phyloP scores from a whole-genome alignment of 495 filamentous ascomycete genomes.

The Talaromyces wortmannii region DNA sequence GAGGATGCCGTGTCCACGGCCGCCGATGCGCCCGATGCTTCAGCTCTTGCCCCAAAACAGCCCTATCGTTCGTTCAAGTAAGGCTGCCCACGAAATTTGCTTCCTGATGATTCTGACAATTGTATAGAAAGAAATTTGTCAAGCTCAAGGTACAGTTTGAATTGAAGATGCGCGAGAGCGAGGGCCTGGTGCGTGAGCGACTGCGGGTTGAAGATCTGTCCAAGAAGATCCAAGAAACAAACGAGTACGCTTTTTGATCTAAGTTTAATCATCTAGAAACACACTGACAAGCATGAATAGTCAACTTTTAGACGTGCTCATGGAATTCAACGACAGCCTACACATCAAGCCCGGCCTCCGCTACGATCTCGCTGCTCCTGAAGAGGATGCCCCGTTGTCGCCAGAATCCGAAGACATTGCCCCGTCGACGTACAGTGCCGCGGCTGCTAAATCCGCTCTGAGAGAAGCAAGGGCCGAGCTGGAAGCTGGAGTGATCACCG shows the following conservation, averaged over 20 bases:
- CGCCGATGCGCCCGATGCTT: slow-evolving; percentile 27
- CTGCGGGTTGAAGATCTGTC: slow-evolving; percentile 69
- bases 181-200: slow-evolving; percentile 69
- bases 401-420: slow-evolving; percentile 29
- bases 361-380: slow-evolving; percentile 49
- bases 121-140: slow-evolving; percentile 83
- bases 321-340: slow-evolving; percentile 75
- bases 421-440: slow-evolving; percentile 29
- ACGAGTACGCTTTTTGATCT: slow-evolving; percentile 43
- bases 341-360: slow-evolving; percentile 70
- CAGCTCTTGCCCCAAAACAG: slow-evolving; percentile 25
- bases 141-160: slow-evolving; percentile 88
- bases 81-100: background rate
- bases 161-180: slow-evolving; percentile 69
- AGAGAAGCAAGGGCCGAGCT: slow-evolving; percentile 38
- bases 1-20: slow-evolving; percentile 17
- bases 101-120: slow-evolving; percentile 11
- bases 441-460: slow-evolving; percentile 28
- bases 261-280: background rate
- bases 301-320: slow-evolving; percentile 73
- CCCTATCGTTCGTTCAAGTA: slow-evolving; percentile 40
- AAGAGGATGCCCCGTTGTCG: slow-evolving; percentile 27
- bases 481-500: slow-evolving; percentile 30
- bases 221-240: slow-evolving; percentile 75
- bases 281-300: slow-evolving; percentile 30